A percentile compares a stretch with the other conserved stretches of the same genome.
These are phyloP conservation scores for Lepiota subincarnata DNA, from an alignment of 768 basidiomycete species.

Conservation along the genomic window DNA sequence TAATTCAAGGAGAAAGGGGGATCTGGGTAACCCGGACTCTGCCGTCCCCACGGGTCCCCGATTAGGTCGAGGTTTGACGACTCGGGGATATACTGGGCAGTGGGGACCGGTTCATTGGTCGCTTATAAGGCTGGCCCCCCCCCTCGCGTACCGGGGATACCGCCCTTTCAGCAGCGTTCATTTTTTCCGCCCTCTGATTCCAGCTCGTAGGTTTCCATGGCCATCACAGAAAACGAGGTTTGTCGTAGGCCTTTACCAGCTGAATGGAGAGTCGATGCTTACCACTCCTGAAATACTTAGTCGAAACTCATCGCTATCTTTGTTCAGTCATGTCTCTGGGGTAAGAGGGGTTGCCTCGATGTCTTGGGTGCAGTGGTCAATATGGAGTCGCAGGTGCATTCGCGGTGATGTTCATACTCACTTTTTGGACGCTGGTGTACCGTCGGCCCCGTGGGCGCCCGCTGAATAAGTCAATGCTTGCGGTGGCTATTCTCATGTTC, in stretches of 20 bases:
- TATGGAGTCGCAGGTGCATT: slow-evolving; percentile 21
- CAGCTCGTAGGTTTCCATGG: background rate
- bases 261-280: background rate
- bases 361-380: slow-evolving; percentile 4
- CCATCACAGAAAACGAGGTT: slow-evolving; percentile 15
- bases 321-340: slow-evolving; percentile 24
- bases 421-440: slow-evolving; percentile 26
- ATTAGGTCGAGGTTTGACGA: too few species aligned
- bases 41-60: too few species aligned
- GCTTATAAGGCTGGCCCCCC: too few species aligned
- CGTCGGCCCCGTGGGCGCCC: slow-evolving; percentile 21
- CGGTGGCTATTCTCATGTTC: slow-evolving; percentile 28
- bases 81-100: too few species aligned
- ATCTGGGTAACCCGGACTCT: background rate
- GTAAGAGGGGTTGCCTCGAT: background rate
- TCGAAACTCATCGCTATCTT: slow-evolving; percentile 25
- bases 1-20: background rate
- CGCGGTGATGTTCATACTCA: slow-evolving; percentile 25
- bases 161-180: background rate
- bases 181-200: background rate
- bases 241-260: background rate
- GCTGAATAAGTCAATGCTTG: slow-evolving; percentile 28
- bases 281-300: slow-evolving; percentile 5
- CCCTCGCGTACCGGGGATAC: too few species aligned
- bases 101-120: too few species aligned